phyloP scores from a whole-genome alignment of 1,139 yeast genomes.

The Suhomyces chickasaworum region DNA sequence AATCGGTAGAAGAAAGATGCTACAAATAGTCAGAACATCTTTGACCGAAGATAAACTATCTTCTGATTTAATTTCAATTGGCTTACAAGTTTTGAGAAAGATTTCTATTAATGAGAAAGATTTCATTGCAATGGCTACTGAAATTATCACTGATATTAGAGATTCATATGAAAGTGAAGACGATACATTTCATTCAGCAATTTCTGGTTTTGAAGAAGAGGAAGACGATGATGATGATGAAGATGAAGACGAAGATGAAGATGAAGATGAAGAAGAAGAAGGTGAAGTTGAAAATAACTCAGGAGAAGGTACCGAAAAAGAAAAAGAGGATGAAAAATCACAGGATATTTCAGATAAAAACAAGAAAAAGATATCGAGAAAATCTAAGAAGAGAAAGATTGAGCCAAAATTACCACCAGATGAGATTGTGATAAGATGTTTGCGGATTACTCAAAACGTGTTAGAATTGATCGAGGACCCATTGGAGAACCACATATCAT shows the following conservation, averaged over 20 bases:
- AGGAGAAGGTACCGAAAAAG: slow-evolving; percentile 14
- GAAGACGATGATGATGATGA: slow-evolving; percentile 36
- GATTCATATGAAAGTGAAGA: slow-evolving; percentile 59
- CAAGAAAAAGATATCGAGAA: slow-evolving; percentile 22
- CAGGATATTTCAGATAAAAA: slow-evolving; percentile 22
- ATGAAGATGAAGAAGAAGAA: slow-evolving; percentile 17
- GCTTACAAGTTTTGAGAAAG: slow-evolving; percentile 67
- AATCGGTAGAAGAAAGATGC: slow-evolving; percentile 81
- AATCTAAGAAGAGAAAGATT: slow-evolving; percentile 32
- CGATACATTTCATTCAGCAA: slow-evolving; percentile 59
- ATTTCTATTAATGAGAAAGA: slow-evolving; percentile 80
- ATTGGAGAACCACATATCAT: slow-evolving; percentile 62
- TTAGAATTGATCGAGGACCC: slow-evolving; percentile 69
- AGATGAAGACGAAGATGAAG: slow-evolving; percentile 30
- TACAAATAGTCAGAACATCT: slow-evolving; percentile 67
- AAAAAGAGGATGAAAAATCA: slow-evolving; percentile 13
- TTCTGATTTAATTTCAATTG: slow-evolving; percentile 56
- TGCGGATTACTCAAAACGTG: slow-evolving; percentile 69
- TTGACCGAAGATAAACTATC: slow-evolving; percentile 56
- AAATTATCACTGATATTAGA: slow-evolving; percentile 80
- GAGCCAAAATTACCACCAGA: slow-evolving; percentile 47
- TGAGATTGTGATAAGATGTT: slow-evolving; percentile 62
- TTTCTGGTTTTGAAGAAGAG: slow-evolving; percentile 39
- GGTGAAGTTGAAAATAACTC: slow-evolving; percentile 25
- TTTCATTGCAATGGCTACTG: slow-evolving; percentile 82